Conservation (phyloP, 2,329 filamentous ascomycete species). For the Claviceps pazoutovae region DNA sequence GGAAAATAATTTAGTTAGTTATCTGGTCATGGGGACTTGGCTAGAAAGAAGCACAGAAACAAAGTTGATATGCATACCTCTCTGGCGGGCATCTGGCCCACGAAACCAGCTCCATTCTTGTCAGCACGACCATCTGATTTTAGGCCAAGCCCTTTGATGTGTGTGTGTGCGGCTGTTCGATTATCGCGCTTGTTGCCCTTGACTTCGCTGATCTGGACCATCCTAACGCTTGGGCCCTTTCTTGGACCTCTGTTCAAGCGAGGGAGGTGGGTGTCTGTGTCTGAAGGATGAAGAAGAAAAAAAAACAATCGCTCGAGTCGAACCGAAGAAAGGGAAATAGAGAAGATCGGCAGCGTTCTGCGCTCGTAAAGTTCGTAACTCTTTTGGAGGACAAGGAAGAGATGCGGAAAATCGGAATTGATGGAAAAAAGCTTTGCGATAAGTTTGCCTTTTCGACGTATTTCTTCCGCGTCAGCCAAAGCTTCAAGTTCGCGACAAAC, state of each 20-base stretch:
- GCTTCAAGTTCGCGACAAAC: background rate
- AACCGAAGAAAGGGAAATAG: background rate
- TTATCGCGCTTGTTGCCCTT: slow-evolving; percentile 92
- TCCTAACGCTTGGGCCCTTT: slow-evolving; percentile 28
- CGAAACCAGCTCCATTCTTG: slow-evolving; percentile 65
- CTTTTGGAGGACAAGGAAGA: background rate
- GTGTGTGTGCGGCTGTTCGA: slow-evolving; percentile 89
- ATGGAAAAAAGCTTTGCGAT: background rate
- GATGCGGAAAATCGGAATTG: background rate
- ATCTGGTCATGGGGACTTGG: slow-evolving; percentile 5
- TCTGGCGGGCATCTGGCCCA: slow-evolving; percentile 75
- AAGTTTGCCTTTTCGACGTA: background rate
- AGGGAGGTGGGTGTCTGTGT: background rate
- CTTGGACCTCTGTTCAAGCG: background rate
- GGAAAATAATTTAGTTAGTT: background rate
- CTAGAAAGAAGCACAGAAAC: background rate
- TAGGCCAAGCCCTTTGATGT: slow-evolving; percentile 90
- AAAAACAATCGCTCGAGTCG: background rate
- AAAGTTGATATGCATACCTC: slow-evolving; percentile 45
- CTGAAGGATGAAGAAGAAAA: background rate
- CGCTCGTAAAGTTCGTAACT: background rate
- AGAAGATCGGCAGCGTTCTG: background rate
- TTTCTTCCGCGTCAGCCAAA: background rate
- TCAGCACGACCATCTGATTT: slow-evolving; percentile 78
- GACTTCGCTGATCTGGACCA: slow-evolving; percentile 88